Base-by-base conservation (phyloP, 225 moss, liverwort and hornwort species). In the Pseudisothecium myosuroides region DNA sequence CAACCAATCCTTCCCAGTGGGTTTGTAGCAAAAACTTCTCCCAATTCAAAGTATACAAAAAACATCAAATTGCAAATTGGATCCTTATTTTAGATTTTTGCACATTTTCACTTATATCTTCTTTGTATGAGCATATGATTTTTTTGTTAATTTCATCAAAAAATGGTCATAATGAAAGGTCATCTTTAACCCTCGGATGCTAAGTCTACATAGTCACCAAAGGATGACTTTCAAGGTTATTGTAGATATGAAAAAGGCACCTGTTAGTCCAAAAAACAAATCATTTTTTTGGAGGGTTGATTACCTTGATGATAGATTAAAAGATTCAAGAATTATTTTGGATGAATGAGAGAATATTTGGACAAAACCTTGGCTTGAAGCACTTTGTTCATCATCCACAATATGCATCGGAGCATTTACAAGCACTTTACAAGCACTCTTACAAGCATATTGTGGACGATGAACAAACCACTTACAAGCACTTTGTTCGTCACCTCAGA, bases 121-220 rank as follows among this genome's bases (percentile, higher is more conserved):
- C 5, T 32, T 75, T 20, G 12, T 7, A 32, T 0, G 1, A 75
- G 12, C 1, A 7, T 32, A 11, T 0, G 0, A 41, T 39, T 69
- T 39, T 69, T 39, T 0, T 4, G 7, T 14, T 31, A 18, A 18
- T 17, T 74, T 47, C 31, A 47, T 7, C 4, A 11, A 47, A 11
- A 47, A 74, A 4, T 31, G 11, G 18, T 74, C 7, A 27, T 26
- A 27, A 43, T 16, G 43, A 27, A 43, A 43, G 72, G 27, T 43
- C 15, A 16, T 18, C 4, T 24, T 14, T 26, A 23, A 39, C 14
- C 8, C 1, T 74, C 0, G 11, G 47, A 31, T 49, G 7, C 12
- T 75, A 11, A 49, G 1, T 49, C 7, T 47, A 12, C 0, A 12
- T 4, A 75, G 31, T 75, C 2, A 2, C 11, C 7, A 28, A 47